Evolutionary conservation across 345 rosid species (phyloP).

Genomic region (Citrus hindsii): DNA sequence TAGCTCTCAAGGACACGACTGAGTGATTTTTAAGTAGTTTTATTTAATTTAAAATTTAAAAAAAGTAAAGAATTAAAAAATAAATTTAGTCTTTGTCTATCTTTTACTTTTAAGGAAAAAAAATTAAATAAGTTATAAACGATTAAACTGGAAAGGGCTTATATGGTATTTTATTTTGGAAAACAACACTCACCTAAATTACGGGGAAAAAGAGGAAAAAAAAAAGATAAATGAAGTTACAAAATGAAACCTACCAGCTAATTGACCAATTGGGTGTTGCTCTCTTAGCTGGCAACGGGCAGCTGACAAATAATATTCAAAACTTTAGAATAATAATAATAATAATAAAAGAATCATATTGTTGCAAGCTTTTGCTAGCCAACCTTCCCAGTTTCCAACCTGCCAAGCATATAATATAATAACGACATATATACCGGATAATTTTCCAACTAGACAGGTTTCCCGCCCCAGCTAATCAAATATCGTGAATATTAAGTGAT

Average conservation of each 20-base stretch:
- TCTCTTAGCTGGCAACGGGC: background rate
- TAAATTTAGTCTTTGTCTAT: too few species aligned
- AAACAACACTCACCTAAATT: background rate
- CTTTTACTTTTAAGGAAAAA: too few species aligned
- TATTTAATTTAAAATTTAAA: fast-evolving
- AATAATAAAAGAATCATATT: background rate
- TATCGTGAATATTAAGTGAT: background rate
- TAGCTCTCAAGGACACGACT: fast-evolving
- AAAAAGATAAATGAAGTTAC: background rate
- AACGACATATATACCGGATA: too few species aligned
- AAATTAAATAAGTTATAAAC: background rate
- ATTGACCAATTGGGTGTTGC: background rate
- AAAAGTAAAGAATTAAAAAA: too few species aligned
- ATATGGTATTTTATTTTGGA: background rate
- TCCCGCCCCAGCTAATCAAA: background rate
- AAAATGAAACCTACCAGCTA: background rate
- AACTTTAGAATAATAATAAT: background rate
- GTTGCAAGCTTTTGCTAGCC: background rate
- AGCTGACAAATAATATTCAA: background rate
- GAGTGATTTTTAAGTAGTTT: fast-evolving
- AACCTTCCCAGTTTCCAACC: background rate
- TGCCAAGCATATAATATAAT: background rate
- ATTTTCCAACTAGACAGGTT: background rate
- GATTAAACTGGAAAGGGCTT: background rate
- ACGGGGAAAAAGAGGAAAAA: background rate